phyloP scores from a whole-genome alignment of 108 stramenopile species.

The Cyclostephanos invisitatus region DNA sequence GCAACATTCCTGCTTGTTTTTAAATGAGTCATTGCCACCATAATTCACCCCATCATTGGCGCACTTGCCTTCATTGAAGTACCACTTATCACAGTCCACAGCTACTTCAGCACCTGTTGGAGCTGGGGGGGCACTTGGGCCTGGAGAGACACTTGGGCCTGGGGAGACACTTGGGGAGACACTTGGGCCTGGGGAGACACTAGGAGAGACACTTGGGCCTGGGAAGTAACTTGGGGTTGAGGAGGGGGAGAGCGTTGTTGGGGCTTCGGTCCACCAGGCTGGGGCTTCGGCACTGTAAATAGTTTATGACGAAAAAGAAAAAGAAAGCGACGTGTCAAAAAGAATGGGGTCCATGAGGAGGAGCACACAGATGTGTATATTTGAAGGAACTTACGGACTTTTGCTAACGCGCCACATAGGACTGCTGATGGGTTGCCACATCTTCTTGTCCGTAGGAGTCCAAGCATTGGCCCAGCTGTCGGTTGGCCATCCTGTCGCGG shows the following conservation, averaged over 20 bases:
- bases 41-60: background rate
- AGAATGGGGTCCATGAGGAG: too few species aligned
- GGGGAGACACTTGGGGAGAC: background rate
- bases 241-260: background rate
- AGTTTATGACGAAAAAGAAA: too few species aligned
- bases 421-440: background rate
- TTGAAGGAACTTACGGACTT: too few species aligned
- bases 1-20: background rate
- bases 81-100: background rate
- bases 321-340: too few species aligned
- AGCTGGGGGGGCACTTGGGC: too few species aligned
- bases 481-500: background rate
- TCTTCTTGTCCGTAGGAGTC: background rate
- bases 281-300: too few species aligned
- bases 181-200: background rate
- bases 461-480: background rate
- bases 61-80: slow-evolving; percentile 8
- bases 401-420: background rate
- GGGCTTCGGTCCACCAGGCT: too few species aligned
- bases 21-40: background rate
- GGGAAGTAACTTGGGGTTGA: background rate
- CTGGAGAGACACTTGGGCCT: too few species aligned
- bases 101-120: background rate
- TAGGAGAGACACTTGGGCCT: background rate
- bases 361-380: too few species aligned